Evolutionary conservation across 2,329 filamentous ascomycete species (phyloP), one percentile per base, ranked within the genome.

Genomic region (Diaporthe australafricana): DNA sequence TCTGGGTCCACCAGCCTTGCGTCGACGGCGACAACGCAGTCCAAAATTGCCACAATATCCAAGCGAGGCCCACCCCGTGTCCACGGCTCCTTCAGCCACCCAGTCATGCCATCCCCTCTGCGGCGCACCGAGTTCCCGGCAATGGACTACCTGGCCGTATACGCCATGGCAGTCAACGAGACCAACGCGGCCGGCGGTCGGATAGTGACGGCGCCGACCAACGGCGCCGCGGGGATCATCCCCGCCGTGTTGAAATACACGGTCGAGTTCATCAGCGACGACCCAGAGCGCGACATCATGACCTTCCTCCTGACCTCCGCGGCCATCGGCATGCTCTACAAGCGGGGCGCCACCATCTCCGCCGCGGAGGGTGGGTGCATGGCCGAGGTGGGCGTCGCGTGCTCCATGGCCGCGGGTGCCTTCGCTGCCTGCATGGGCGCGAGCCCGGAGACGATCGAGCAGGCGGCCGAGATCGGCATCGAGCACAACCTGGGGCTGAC

Each of bases 311-410:
- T 87, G 1, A 87, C 85, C 1, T 83, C 85, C 2, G 81, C 85
- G 0, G 85, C 85, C 7, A 86, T 87, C 27, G 85, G 85, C 56
- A 87, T 87, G 85, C 80, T 87, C 27, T 87, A 87, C 80, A 87
- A 87, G 80, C 84, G 85, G 22, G 85, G 85, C 4, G 85, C 85
- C 0, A 87, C 85, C 25, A 87, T 87, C 72, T 87, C 85, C 0
- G 85, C 85, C 0, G 85, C 85, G 2, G 85, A 87, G 74, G 85
- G 85, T 48, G 85, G 85, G 0, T 87, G 85, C 77, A 87, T 87
- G 85, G 85, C 85, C n/a, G 85, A 87, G 74, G 85, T 87, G 0
- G 85, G 85, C 32, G 85, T 87, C 0, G 85, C 85, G 3, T 87
- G 85, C 74, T 86, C 84, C 30, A 87, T 87, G 85, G 85, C 85